Evolutionary conservation across 2,329 filamentous ascomycete genomes (phyloP).

Genomic region (Botrytis medusae): DNA sequence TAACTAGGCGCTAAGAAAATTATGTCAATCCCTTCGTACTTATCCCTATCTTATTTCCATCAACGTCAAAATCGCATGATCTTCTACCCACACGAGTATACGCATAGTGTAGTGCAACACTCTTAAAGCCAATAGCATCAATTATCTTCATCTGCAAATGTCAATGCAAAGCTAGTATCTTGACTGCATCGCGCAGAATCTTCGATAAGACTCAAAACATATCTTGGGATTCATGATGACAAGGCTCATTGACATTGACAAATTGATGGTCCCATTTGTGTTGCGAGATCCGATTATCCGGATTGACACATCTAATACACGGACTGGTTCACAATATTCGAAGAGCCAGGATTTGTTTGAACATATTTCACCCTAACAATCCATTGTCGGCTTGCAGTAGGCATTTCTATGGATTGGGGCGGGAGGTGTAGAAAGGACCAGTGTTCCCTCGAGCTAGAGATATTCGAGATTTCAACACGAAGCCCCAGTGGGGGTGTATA

Average conservation of each 20-base stretch:
- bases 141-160: neutral
- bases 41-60: neutral
- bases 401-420: neutral
- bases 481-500: neutral
- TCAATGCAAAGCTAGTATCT: neutral
- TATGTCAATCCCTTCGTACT: too few species aligned
- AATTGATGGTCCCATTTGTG: neutral
- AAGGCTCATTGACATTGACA: neutral
- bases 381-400: neutral
- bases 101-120: neutral
- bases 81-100: neutral
- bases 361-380: neutral
- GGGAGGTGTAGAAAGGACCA: neutral
- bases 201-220: neutral
- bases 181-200: neutral
- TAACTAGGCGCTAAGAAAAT: neutral
- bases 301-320: neutral
- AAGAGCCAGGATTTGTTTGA: neutral
- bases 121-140: neutral
- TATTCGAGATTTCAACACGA: neutral
- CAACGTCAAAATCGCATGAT: neutral
- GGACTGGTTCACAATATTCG: neutral
- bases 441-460: neutral
- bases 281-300: neutral
- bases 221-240: neutral